Conservation (phyloP, 176 grass and related monocot genomes). For the Hordeum vulgare region MorexV3_pseudomolecules_assembly NC_058518.1:184987973-184988472, state of each 20-base stretch:
- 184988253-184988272: not conserved
- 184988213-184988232: conserved; percentile 15
- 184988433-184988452: no score
- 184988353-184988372: no score
- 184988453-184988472: no score
- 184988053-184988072: conserved; percentile 11
- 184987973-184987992: conserved; percentile 68
- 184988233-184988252: not conserved
- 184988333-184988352: no score
- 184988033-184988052: not conserved
- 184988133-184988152: conserved; percentile 24
- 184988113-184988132: conserved; percentile 9
- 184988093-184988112: conserved; percentile 23
- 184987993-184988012: conserved; percentile 74
- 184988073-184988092: conserved; percentile 15
- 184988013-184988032: conserved; percentile 69
- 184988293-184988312: no score
- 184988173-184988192: conserved; percentile 8
- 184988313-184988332: no score
- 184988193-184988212: not conserved
- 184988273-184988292: not conserved
- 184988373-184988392: no score
- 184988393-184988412: no score
- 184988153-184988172: conserved; percentile 48
- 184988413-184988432: no score